These are phyloP conservation scores for Hansenula anomala DNA, from an alignment of 1,139 yeast species.

Conservation along the genomic window DNA sequence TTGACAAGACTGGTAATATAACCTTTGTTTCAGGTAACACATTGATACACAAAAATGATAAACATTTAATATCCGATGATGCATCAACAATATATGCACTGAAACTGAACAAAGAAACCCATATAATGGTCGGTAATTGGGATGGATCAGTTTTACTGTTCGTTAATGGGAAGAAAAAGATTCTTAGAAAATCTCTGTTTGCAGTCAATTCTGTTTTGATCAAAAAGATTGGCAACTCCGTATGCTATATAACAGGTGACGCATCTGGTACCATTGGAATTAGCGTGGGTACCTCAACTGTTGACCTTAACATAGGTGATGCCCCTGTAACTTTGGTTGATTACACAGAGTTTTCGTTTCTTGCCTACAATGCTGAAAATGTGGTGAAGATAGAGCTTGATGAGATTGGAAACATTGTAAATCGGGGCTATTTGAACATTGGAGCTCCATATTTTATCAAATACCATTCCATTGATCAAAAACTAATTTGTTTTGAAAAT, in stretches of 20 bases:
- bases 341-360: constrained; percentile 1
- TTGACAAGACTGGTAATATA: constrained; percentile 2
- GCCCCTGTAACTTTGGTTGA: constrained; percentile 18
- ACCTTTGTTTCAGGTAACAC: constrained; percentile 2
- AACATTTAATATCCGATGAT: constrained; percentile 9
- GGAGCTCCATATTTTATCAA: constrained; percentile 8
- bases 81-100: constrained; percentile 10
- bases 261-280: too few species aligned
- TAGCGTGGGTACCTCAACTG: too few species aligned
- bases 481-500: background rate
- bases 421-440: constrained; percentile 15
- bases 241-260: constrained; percentile 16
- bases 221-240: constrained; percentile 3
- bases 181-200: constrained; percentile 4
- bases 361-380: constrained; percentile 17
- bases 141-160: constrained; percentile 13
- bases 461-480: background rate
- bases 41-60: constrained; percentile 2
- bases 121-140: constrained; percentile 19
- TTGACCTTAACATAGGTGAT: constrained; percentile 13
- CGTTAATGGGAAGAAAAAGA: constrained; percentile 5
- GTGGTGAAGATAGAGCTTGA: constrained; percentile 6
- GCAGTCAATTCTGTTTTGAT: constrained; percentile 16
- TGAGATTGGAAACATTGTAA: constrained; percentile 1
- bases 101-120: background rate